Conservation (phyloP, 2,329 filamentous ascomycete species). For the Pseudocercospora crystallina region DNA sequence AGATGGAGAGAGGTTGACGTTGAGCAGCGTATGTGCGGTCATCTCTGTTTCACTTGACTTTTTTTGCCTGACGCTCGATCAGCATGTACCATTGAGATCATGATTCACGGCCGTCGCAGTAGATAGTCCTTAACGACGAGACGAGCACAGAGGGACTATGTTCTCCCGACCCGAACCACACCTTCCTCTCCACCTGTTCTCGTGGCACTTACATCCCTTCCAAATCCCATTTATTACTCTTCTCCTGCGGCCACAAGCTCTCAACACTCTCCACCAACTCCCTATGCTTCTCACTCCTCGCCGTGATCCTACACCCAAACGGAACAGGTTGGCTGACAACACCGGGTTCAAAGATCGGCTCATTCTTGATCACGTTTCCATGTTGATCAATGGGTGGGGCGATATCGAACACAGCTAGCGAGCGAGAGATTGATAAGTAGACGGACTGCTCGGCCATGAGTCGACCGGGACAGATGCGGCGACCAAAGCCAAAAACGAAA, state of each 20-base stretch:
- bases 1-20: too few species aligned
- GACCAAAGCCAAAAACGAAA: conserved; percentile 24
- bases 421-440: conserved; percentile 16
- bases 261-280: conserved; percentile 17
- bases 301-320: conserved; percentile 14
- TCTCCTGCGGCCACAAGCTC: conserved; percentile 9
- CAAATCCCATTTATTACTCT: conserved; percentile 17
- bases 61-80: too few species aligned
- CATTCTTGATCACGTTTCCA: conserved; percentile 8
- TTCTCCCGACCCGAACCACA: too few species aligned
- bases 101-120: too few species aligned
- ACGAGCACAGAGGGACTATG: too few species aligned
- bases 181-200: too few species aligned
- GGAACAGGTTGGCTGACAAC: conserved; percentile 18
- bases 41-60: too few species aligned
- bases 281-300: conserved; percentile 12
- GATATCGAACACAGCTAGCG: conserved; percentile 17
- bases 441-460: conserved; percentile 19
- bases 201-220: neutral
- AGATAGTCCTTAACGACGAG: too few species aligned
- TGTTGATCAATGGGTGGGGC: conserved; percentile 9
- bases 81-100: too few species aligned
- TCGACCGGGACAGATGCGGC: conserved; percentile 22
- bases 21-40: too few species aligned
- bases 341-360: conserved; percentile 14